Percentiles rank a stretch among this genome's conserved stretches.
Evolutionary conservation across 2,329 filamentous ascomycete genomes (phyloP).

Genomic region (Penicillium sp.): DNA sequence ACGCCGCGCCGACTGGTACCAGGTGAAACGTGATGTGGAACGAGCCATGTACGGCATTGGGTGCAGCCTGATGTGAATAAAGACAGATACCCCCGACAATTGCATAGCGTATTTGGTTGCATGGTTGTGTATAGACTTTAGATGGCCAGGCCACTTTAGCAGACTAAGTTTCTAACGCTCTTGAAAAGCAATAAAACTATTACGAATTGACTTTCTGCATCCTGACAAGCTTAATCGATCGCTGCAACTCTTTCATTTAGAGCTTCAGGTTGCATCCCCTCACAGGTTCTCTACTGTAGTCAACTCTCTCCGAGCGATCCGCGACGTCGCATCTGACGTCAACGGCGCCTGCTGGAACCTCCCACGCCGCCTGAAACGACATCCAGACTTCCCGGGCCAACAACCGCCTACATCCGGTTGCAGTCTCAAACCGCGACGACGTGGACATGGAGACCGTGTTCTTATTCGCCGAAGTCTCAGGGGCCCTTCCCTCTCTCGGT

Average conservation of each 20-base stretch:
- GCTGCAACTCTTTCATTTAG: constrained; percentile 1
- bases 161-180: no score
- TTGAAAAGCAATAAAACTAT: no score
- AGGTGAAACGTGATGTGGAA: constrained; percentile 83
- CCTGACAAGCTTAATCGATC: no score
- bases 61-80: constrained; percentile 72
- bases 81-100: constrained; percentile 19
- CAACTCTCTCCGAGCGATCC: no score
- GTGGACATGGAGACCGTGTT: background rate
- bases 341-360: constrained; percentile 26
- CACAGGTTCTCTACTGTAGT: no score
- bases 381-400: constrained; percentile 14
- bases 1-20: constrained; percentile 89
- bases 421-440: constrained; percentile 9
- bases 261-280: no score
- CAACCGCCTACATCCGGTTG: constrained; percentile 1
- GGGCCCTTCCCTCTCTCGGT: background rate
- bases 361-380: constrained; percentile 16
- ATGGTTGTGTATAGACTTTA: background rate
- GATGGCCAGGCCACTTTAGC: no score
- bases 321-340: constrained; percentile 23
- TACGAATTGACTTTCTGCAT: background rate
- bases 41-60: constrained; percentile 96
- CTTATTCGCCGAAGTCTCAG: background rate
- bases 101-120: constrained; percentile 17